These are phyloP conservation scores for Earliella scabrosa DNA, from an alignment of 1,284 basidiomycete genomes.

Conservation along the genomic window DNA sequence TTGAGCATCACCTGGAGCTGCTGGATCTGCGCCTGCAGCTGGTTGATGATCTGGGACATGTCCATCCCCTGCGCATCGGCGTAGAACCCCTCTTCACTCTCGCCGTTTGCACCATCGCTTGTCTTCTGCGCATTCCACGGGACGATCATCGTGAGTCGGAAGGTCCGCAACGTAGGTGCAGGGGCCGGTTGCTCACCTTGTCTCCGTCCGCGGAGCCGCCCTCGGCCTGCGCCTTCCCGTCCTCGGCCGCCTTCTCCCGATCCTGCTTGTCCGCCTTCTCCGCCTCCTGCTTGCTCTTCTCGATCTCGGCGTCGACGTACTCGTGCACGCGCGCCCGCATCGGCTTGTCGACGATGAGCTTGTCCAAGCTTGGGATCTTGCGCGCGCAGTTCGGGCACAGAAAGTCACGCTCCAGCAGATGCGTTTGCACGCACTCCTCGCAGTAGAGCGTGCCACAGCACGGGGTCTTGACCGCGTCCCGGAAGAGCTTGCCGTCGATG, in stretches of 20 bases:
- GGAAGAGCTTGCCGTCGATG: conserved; percentile 88
- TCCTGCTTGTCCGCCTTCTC: conserved; percentile 24
- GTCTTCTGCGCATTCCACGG: neutral
- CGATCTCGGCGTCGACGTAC: conserved; percentile 85
- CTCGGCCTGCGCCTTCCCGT: conserved; percentile 3
- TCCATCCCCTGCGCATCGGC: conserved; percentile 68
- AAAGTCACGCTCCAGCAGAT: conserved; percentile 92
- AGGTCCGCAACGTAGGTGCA: neutral
- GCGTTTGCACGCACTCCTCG: conserved; percentile 93
- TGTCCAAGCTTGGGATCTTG: conserved; percentile 86
- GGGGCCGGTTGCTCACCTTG: conserved; percentile 11
- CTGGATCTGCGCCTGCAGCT: conserved; percentile 77
- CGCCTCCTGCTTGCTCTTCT: conserved; percentile 74
- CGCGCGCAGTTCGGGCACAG: conserved; percentile 87
- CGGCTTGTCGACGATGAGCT: conserved; percentile 79
- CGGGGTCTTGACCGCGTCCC: conserved; percentile 85
- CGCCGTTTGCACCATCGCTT: conserved; percentile 11
- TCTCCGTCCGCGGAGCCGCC: conserved; percentile 14
- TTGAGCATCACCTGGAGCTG: conserved; percentile 79
- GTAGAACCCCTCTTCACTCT: conserved; percentile 61
- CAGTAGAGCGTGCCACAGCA: conserved; percentile 92
- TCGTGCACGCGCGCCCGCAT: conserved; percentile 76
- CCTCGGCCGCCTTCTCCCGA: conserved; percentile 8
- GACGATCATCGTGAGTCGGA: neutral
- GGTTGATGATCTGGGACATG: conserved; percentile 71